These are phyloP conservation scores for Linum lewisii DNA, from an alignment of 345 rosid genomes.

Conservation along the genomic window DNA sequence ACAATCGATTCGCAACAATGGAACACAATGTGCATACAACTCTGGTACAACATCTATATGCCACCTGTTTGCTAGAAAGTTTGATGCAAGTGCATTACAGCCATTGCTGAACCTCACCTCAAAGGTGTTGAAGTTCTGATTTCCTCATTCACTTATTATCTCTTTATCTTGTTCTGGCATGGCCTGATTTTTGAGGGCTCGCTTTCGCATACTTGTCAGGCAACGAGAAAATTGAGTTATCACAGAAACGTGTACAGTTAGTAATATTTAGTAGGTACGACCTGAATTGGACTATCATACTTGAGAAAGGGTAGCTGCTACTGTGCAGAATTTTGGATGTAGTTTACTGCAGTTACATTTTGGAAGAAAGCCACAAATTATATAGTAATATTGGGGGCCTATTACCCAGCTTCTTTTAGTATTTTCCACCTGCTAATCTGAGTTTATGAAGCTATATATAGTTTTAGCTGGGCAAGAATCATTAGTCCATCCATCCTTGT, in stretches of 20 bases:
- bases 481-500: no score
- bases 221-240: neutral
- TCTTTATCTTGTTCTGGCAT: neutral
- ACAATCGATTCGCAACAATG: constrained; percentile 50
- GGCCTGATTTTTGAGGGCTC: neutral
- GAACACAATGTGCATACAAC: constrained; percentile 56
- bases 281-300: neutral
- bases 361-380: no score
- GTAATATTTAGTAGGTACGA: neutral
- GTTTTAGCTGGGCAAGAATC: no score
- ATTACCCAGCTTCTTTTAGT: no score
- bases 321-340: neutral
- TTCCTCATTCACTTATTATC: neutral
- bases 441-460: no score
- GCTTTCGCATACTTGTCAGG: neutral
- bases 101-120: constrained; percentile 66
- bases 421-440: no score
- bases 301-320: neutral
- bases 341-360: neutral
- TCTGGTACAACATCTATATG: constrained; percentile 52
- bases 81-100: constrained; percentile 57
- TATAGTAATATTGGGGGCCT: no score
- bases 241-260: neutral
- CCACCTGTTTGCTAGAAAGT: constrained; percentile 86
- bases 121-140: constrained; percentile 54